Percentiles rank a stretch among this genome's conserved stretches.
phyloP scores from a whole-genome alignment of 257 asterid species.

The Asclepias syriaca region DNA sequence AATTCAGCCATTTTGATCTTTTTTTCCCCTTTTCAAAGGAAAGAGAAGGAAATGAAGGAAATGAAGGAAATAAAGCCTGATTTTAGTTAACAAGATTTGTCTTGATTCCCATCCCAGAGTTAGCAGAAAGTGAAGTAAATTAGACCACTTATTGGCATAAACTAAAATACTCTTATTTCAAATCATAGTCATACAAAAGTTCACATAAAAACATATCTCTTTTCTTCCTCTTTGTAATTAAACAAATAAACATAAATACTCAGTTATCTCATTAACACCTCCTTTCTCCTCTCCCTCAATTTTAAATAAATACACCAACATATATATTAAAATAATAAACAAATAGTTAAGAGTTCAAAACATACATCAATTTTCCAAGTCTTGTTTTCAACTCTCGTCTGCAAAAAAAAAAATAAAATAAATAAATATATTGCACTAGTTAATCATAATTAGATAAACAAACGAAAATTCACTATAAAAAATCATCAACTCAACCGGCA shows the following conservation, averaged over 20 bases:
- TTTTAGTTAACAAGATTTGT: not conserved
- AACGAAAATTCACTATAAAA: not conserved
- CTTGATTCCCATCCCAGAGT: not conserved
- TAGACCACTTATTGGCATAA: no score
- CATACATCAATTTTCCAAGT: constrained; percentile 95
- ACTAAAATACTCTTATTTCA: no score
- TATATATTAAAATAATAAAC: not conserved
- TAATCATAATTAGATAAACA: constrained; percentile 10
- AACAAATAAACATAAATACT: no score
- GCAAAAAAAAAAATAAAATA: constrained; percentile 31
- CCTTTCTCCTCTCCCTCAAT: not conserved
- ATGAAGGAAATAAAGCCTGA: not conserved
- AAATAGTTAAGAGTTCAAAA: constrained; percentile 12
- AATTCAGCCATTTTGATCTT: no score
- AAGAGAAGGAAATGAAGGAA: not conserved
- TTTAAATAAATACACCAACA: no score
- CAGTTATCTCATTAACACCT: not conserved
- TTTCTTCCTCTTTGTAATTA: no score
- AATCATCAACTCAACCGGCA: not conserved
- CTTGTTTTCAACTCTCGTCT: constrained; percentile 94
- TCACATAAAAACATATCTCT: no score
- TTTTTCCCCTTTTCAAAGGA: not conserved
- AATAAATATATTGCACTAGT: not conserved
- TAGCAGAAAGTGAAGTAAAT: not conserved
- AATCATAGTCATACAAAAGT: no score